Evolutionary conservation across 495 filamentous ascomycete species (phyloP), one percentile per base, ranked within the genome.

Genomic region (Xylaria venustula): DNA sequence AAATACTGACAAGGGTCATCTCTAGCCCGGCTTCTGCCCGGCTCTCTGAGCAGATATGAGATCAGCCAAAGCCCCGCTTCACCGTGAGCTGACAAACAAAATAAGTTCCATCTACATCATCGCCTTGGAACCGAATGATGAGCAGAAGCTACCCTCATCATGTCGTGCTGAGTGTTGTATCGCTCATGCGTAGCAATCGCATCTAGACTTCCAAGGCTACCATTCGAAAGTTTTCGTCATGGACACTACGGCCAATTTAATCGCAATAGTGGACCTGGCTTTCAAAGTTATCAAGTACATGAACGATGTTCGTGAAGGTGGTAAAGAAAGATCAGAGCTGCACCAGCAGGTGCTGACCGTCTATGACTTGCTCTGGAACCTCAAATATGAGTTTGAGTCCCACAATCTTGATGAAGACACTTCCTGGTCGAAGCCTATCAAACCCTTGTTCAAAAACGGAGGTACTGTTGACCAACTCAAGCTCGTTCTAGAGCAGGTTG

Each of bases 221-320:
- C 5, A 4, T 34, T 34, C 11, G 11, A 5, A 34, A 11, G 11
- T 5, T 11, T 11, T 4, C 30, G 11, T 34, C 30, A 34, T 34
- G 30, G 30, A 34, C 30, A 11, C 30, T 11, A 15, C 42, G n/a
- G 42, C 42, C 6, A 45, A 15, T 22, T 4, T 52, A 7, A 52
- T 52, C 14, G 23, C 49, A 12, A 36, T 52, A 7, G 49, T 52
- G n/a, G 49, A 52, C 26, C 7, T 34, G 49, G 26, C 26, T 19
- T 52, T 52, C 26, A 52, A 52, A 23, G 49, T 52, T 14, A 52
- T 52, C 28, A 52, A 52, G 6, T 52, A 52, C 14, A 32, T 52
- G 28, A 36, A 52, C 19, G 49, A 52, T 12, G 49, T 52, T 12
- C 49, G 49, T 22, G 49, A 52, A 52, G 49, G 49, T 22, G n/a